These are phyloP conservation scores for Populus hybrid DNA, from an alignment of 441 rosid genomes.

Conservation along the genomic window DNA sequence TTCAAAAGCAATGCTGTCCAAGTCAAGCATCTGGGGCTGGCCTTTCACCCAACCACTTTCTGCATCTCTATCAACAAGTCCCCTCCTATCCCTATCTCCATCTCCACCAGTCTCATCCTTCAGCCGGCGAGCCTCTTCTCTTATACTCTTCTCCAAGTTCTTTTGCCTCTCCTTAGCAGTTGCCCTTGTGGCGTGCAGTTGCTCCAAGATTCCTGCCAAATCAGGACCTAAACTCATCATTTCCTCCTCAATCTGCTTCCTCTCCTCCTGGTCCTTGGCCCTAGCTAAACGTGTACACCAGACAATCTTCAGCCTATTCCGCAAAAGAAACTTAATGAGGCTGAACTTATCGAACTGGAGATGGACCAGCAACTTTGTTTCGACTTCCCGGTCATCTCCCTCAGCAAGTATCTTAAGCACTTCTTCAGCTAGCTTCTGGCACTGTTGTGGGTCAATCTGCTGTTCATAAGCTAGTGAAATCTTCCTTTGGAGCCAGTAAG, in stretches of 20 bases:
- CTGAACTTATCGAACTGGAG: slow-evolving; percentile 66
- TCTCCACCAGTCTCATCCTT: slow-evolving; percentile 79
- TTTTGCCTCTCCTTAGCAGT: slow-evolving; percentile 94
- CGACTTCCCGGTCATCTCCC: slow-evolving; percentile 80
- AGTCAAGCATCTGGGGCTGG: slow-evolving; percentile 81
- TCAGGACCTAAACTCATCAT: slow-evolving; percentile 69
- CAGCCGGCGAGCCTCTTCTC: slow-evolving; percentile 87
- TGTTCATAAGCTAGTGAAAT: slow-evolving; percentile 80
- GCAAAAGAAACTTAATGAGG: slow-evolving; percentile 62
- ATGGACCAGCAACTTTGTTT: slow-evolving; percentile 57
- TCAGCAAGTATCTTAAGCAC: slow-evolving; percentile 81
- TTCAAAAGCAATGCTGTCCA: slow-evolving; percentile 72
- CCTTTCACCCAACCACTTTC: slow-evolving; percentile 85
- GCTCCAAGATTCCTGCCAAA: slow-evolving; percentile 74
- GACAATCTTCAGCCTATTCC: slow-evolving; percentile 75
- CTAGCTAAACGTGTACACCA: slow-evolving; percentile 97
- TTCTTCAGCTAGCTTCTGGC: slow-evolving; percentile 90
- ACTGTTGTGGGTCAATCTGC: slow-evolving; percentile 77
- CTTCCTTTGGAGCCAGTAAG: slow-evolving; percentile 96
- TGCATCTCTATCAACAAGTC: slow-evolving; percentile 54
- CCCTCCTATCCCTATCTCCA: slow-evolving; percentile 59
- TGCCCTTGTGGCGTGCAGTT: slow-evolving; percentile 90
- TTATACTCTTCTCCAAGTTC: slow-evolving; percentile 84
- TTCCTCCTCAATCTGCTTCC: slow-evolving; percentile 76
- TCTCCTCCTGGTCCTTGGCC: slow-evolving; percentile 86